phyloP scores from a whole-genome alignment of 345 rosid genomes.

The Citrus maxima region DNA sequence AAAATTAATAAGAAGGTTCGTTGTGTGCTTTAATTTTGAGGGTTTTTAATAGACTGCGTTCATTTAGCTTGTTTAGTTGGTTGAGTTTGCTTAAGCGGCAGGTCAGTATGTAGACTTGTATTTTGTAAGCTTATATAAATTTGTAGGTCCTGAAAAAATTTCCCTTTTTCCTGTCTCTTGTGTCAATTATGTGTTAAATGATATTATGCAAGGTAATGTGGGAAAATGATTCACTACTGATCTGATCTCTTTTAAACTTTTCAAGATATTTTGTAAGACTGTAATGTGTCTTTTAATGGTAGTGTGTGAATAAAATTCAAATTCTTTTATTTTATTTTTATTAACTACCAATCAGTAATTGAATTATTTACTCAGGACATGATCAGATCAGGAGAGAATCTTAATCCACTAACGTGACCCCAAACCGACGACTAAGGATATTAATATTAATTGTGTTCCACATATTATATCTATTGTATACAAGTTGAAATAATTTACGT shows the following conservation, averaged over 20 bases:
- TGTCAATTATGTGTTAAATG: not conserved
- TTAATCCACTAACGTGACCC: rapidly evolving
- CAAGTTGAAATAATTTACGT: not conserved
- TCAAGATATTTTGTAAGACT: rapidly evolving
- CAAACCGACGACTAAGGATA: no score
- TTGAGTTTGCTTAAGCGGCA: not conserved
- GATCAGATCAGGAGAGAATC: rapidly evolving
- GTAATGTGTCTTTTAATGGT: rapidly evolving
- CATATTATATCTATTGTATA: no score
- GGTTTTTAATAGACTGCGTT: constrained; percentile 11
- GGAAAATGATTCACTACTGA: no score
- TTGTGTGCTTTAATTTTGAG: not conserved
- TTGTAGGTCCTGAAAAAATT: constrained; percentile 4
- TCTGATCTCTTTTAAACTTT: rapidly evolving
- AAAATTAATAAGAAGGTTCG: not conserved
- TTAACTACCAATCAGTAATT: no score
- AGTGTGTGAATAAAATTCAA: no score
- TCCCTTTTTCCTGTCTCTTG: not conserved
- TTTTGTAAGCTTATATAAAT: not conserved
- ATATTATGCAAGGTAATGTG: no score
- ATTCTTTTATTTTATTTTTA: no score
- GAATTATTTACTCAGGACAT: rapidly evolving
- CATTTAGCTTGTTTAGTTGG: constrained; percentile 5
- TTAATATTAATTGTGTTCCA: no score
- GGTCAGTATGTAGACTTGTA: not conserved